Evolutionary conservation across 2,329 filamentous ascomycete species (phyloP).

Genomic region (Tolypocladium tundrense): DNA sequence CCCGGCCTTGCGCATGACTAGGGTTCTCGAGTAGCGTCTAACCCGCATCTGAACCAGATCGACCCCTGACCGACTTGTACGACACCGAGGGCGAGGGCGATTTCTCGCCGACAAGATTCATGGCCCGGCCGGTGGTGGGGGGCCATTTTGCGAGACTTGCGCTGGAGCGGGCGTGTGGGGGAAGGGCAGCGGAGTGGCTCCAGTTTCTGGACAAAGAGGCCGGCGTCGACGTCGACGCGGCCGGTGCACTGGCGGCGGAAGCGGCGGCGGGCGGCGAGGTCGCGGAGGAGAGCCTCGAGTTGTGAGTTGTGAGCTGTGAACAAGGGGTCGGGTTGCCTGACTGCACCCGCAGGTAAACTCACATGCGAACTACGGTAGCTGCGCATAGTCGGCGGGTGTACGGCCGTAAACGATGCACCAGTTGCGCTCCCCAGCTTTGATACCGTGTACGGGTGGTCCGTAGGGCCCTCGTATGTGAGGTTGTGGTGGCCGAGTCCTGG

Average conservation of each 20-base stretch:
- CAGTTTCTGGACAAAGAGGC: slow-evolving; percentile 29
- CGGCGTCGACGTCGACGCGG: slow-evolving; percentile 1
- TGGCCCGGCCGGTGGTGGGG: slow-evolving; percentile 73
- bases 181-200: slow-evolving; percentile 51
- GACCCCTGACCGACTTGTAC: slow-evolving; percentile 73
- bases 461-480: background rate
- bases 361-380: background rate
- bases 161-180: slow-evolving; percentile 69
- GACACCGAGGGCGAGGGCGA: slow-evolving; percentile 67
- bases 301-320: background rate
- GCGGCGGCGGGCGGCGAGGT: background rate
- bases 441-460: background rate
- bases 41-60: slow-evolving; percentile 31
- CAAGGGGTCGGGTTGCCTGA: background rate
- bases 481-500: background rate
- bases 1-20: background rate
- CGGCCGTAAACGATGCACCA: background rate
- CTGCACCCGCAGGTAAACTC: background rate
- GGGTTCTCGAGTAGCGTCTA: background rate
- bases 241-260: background rate
- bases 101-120: slow-evolving; percentile 67
- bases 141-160: slow-evolving; percentile 80
- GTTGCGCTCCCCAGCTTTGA: background rate
- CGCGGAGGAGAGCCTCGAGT: background rate
- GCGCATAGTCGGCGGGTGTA: background rate